These are phyloP conservation scores for Allomyces macrogynus DNA, from an alignment of 192 early-diverging fungal species.

Conservation along the genomic window DNA sequence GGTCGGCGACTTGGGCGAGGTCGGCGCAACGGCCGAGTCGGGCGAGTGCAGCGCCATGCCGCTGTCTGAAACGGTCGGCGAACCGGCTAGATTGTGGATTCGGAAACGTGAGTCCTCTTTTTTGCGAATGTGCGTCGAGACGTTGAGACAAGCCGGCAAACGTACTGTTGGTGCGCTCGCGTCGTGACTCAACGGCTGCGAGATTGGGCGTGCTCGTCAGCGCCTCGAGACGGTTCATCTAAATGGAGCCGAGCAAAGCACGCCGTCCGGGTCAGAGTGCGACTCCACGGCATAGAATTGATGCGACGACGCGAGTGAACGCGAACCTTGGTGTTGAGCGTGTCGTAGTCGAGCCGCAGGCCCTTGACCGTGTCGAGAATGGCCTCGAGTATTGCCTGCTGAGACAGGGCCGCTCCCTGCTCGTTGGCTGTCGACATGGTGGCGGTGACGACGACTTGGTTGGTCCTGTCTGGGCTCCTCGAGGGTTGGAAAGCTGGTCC, in stretches of 20 bases:
- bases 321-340: not conserved
- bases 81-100: not conserved
- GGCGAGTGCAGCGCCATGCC: not conserved
- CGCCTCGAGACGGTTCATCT: not conserved
- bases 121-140: not conserved
- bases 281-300: not conserved
- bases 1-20: not conserved
- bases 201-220: not conserved
- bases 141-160: not conserved
- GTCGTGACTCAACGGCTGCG: not conserved
- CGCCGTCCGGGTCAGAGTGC: not conserved
- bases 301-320: not conserved
- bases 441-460: too few species aligned
- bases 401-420: too few species aligned
- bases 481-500: too few species aligned
- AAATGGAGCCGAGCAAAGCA: not conserved
- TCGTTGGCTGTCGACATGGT: too few species aligned
- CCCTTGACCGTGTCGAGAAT: not conserved
- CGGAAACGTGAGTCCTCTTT: not conserved
- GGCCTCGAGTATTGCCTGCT: not conserved
- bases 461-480: too few species aligned
- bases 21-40: not conserved
- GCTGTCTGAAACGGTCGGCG: slow-evolving; percentile 1
- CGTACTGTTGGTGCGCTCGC: not conserved
- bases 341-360: slow-evolving; percentile 1